Base-by-base conservation (phyloP, 2,329 filamentous ascomycete species). In the Venturiaceae sp. region DNA sequence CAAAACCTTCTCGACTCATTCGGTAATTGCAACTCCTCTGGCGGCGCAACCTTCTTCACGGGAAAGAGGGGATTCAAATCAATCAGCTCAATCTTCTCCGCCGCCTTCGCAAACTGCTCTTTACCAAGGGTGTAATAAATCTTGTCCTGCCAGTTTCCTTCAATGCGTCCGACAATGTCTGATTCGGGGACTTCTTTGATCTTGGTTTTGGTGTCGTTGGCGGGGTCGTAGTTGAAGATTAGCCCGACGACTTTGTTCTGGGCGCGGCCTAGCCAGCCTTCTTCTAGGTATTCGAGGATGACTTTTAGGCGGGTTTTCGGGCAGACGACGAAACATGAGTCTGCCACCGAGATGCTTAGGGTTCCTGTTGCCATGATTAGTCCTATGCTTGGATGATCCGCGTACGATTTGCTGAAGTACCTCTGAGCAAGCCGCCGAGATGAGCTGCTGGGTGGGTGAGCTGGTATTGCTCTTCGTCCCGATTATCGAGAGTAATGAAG, bases 381-480 rank as follows among this genome's bases (percentile, higher is more conserved):
- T 11, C 53, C 6, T 36, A n/a, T 32, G 16, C 53, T 14, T 26
- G 21, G n/a, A 19, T n/a, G n/a, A 33, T 9, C 3, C 8, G n/a
- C 34, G 4, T 34, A 7, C 13, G 16, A 34, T 26, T 13, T 7
- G 26, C 16, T 19, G 19, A 36, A 50, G 14, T 63, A 75, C 74
- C 94, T 64, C 92, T 82, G 50, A 99, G 75, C 57, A 99, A 78
- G 19, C 94, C 94, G 30, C 92, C 91, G 1, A 99, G 79, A 68
- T 95, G 90, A 6, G 94, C 94, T n/a, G 89, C 85, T 3, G 94
- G 94, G 72, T 99, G 94, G 5, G 88, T 96, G 62, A 99, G 82
- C 69, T 95, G 91, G 72, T 99, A 99, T 62, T 92, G 88, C 75
- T 99, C 94, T 68, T 92, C 83, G 65, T 87, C 84, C 57, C 88